A percentile compares a stretch with the other conserved stretches of the same genome.
Evolutionary conservation across 495 filamentous ascomycete genomes (phyloP).

Genomic region (Penicillium odoratum): DNA sequence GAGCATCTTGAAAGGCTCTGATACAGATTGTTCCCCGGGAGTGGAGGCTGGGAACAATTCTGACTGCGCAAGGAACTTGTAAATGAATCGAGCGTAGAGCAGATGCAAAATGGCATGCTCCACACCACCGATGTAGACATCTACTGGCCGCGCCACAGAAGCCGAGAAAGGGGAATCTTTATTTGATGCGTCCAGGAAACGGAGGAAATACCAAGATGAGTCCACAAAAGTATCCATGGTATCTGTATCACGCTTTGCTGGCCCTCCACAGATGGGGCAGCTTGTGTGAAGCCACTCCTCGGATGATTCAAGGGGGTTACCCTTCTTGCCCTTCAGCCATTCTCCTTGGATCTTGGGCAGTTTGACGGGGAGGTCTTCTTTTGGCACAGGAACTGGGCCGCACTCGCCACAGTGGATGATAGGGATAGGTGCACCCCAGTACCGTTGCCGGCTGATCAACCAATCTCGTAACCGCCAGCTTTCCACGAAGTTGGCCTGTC

Average conservation of each 20-base stretch:
- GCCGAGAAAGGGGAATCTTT: conserved; percentile 58
- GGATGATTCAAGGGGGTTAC: conserved; percentile 72
- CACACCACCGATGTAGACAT: conserved; percentile 83
- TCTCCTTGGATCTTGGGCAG: conserved; percentile 69
- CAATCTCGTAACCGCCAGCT: conserved; percentile 82
- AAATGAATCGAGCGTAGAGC: conserved; percentile 88
- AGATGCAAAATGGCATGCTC: conserved; percentile 91
- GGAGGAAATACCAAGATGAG: conserved; percentile 88
- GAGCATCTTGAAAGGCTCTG: conserved; percentile 77
- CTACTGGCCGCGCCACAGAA: conserved; percentile 65
- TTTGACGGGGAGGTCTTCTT: conserved; percentile 71
- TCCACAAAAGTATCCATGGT: conserved; percentile 97
- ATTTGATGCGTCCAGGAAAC: conserved; percentile 72
- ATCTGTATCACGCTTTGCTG: conserved; percentile 81
- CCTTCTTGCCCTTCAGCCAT: conserved; percentile 66
- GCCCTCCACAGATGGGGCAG: conserved; percentile 70
- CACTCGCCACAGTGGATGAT: conserved; percentile 80
- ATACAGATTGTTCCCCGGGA: conserved; percentile 25
- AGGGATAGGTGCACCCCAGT: conserved; percentile 90
- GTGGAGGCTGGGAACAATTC: conserved; percentile 50
- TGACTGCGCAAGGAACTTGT: conserved; percentile 74
- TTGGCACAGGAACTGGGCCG: conserved; percentile 76
- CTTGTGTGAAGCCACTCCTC: conserved; percentile 71
- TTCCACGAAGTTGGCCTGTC: conserved; percentile 56
- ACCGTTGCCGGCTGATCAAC: conserved; percentile 84